A percentile compares a stretch with the other conserved stretches of the same genome.
Conservation (phyloP, 768 basidiomycete genomes). For the Boletus eberwhitei region DNA sequence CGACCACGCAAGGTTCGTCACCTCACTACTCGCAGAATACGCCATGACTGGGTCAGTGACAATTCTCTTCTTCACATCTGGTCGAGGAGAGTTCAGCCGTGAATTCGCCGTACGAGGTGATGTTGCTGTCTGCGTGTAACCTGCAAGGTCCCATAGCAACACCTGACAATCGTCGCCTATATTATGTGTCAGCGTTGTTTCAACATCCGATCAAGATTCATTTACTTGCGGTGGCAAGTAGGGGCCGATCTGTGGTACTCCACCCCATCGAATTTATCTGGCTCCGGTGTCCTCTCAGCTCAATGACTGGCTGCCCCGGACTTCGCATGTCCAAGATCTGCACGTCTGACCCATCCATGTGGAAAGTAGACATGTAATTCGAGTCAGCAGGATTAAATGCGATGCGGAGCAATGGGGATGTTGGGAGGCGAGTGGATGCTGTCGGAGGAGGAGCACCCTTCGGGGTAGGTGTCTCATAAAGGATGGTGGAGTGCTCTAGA, state of each 20-base stretch:
- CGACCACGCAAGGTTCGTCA: conserved; percentile 88
- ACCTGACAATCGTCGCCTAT: conserved; percentile 92
- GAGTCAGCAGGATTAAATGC: conserved; percentile 90
- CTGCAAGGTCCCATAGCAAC: conserved; percentile 86
- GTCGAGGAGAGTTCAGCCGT: conserved; percentile 74
- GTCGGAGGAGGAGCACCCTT: conserved; percentile 64
- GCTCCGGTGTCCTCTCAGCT: conserved; percentile 78
- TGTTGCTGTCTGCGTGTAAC: conserved; percentile 55
- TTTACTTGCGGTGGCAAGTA: conserved; percentile 85
- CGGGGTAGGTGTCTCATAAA: conserved; percentile 89
- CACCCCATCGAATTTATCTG: conserved; percentile 87
- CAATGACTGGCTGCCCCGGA: conserved; percentile 93
- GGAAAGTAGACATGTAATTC: conserved; percentile 96
- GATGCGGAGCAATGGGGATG: conserved; percentile 80
- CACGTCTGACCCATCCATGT: conserved; percentile 85
- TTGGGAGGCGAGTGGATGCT: conserved; percentile 62
- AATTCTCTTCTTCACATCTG: conserved; percentile 73
- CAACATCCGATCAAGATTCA: conserved; percentile 1
- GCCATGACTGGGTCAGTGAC: conserved; percentile 80
- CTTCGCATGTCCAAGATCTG: conserved; percentile 97
- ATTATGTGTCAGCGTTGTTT: not conserved
- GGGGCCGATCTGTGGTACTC: conserved; percentile 79
- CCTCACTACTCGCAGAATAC: conserved; percentile 72
- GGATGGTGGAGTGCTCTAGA: conserved; percentile 96
- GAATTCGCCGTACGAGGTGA: conserved; percentile 70